Conservation (phyloP, 345 rosid species). For the Pugionium cornutum region DNA sequence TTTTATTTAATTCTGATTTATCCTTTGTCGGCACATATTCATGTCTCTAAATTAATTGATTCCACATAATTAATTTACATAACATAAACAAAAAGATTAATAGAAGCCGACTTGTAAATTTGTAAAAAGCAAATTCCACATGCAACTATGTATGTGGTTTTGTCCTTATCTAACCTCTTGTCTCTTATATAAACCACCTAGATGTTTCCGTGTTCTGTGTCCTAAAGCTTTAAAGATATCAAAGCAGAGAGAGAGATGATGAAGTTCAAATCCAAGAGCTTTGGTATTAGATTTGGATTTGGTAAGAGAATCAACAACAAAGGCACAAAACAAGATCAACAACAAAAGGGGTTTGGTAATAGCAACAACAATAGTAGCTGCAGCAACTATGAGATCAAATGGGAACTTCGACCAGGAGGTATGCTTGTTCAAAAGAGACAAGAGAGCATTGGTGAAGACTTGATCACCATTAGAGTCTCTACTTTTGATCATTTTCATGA, state of each 20-base stretch:
- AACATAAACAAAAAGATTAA: constrained; percentile 9
- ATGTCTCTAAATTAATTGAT: constrained; percentile 9
- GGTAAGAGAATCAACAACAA: constrained; percentile 38
- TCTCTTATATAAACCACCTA: constrained; percentile 36
- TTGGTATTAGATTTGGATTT: constrained; percentile 60
- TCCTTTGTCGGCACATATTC: constrained; percentile 38
- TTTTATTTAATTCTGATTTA: constrained; percentile 25
- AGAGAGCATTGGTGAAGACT: constrained; percentile 45
- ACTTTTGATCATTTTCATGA: constrained; percentile 65
- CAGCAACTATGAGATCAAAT: constrained; percentile 57
- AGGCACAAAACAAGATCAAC: constrained; percentile 34
- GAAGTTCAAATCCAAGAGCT: constrained; percentile 71
- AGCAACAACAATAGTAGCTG: constrained; percentile 26
- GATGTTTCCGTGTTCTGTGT: constrained; percentile 16
- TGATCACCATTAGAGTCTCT: constrained; percentile 69
- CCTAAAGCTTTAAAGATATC: constrained; percentile 11
- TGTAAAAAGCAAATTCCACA: constrained; percentile 33
- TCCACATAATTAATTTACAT: constrained; percentile 13
- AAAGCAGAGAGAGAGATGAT: constrained; percentile 46
- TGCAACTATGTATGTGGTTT: constrained; percentile 39
- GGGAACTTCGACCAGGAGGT: constrained; percentile 91
- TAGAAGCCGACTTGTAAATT: constrained; percentile 8
- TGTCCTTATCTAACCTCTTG: constrained; percentile 25
- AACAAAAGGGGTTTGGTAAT: constrained; percentile 39
- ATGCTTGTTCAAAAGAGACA: constrained; percentile 93